Percentiles rank a stretch among this genome's conserved stretches.
Conservation (phyloP, 371 early-diverging fungal species). For the Paraphysoderma sedebokerense region DNA sequence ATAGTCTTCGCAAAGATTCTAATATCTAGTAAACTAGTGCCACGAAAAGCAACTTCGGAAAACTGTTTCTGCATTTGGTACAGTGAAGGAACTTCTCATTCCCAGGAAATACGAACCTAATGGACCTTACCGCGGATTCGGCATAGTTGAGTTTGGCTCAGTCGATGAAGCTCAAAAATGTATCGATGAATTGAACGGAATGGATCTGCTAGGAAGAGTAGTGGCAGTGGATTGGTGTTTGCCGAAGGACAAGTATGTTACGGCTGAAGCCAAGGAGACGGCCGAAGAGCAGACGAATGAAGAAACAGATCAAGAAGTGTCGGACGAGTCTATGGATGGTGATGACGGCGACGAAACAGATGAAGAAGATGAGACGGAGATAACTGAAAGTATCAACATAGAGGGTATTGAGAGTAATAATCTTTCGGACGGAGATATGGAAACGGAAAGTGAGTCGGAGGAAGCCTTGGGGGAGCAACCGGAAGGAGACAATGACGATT, state of each 20-base stretch:
- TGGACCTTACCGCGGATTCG: constrained; percentile 66
- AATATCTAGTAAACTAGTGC: constrained; percentile 10
- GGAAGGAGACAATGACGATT: constrained; percentile 13
- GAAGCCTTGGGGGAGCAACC: constrained; percentile 12
- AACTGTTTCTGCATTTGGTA: constrained; percentile 36
- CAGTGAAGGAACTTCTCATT: constrained; percentile 41
- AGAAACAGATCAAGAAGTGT: constrained; percentile 3
- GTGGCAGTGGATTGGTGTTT: constrained; percentile 77
- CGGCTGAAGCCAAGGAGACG: constrained; percentile 17
- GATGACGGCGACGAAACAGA: not conserved
- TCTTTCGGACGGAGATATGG: constrained; percentile 9
- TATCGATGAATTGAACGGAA: constrained; percentile 54
- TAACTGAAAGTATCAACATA: constrained; percentile 15
- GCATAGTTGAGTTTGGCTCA: constrained; percentile 62
- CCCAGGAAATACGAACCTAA: constrained; percentile 47
- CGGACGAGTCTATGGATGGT: constrained; percentile 6
- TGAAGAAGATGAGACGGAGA: constrained; percentile 21
- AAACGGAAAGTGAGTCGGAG: constrained; percentile 19
- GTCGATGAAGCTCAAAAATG: constrained; percentile 46
- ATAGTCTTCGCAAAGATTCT: not conserved
- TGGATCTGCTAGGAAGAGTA: constrained; percentile 42
- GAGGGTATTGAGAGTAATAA: constrained; percentile 16
- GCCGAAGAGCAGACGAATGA: constrained; percentile 5
- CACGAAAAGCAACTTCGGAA: constrained; percentile 38
- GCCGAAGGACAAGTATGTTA: constrained; percentile 48